A percentile compares a stretch with the other conserved stretches of the same genome.
These are phyloP conservation scores for Cubamyces sp. DNA, from an alignment of 768 basidiomycete species.

Conservation along the genomic window DNA sequence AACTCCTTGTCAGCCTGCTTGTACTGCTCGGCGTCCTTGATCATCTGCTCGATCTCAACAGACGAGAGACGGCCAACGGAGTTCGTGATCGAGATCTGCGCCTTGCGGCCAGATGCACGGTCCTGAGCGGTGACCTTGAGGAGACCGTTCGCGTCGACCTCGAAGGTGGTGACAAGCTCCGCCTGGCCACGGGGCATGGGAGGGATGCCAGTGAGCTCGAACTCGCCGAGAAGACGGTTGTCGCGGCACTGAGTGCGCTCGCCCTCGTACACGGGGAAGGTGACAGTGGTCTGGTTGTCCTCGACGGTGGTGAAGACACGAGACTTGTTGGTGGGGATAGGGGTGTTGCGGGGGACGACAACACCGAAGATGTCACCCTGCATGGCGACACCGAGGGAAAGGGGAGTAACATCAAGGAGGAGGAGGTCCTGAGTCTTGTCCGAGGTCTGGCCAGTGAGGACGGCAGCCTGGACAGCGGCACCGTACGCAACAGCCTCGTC, in stretches of 20 bases:
- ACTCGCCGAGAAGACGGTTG: constrained; percentile 98
- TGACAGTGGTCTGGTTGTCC: constrained; percentile 99
- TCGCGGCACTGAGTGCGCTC: constrained; percentile 99
- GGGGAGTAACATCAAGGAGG: constrained; percentile 96
- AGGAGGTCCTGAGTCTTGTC: constrained; percentile 99
- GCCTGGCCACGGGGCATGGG: constrained; percentile 99
- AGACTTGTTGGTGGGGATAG: constrained; percentile 99
- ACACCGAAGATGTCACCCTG: constrained; percentile 99
- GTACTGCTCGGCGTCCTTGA: constrained; percentile 98
- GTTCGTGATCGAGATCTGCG: constrained; percentile 79
- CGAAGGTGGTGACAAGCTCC: constrained; percentile 98
- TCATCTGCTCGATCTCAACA: constrained; percentile 99
- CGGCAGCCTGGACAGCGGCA: constrained; percentile 98
- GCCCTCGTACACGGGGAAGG: constrained; percentile 99
- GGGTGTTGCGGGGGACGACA: constrained; percentile 98
- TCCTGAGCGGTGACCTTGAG: constrained; percentile 98
- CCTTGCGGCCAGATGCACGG: constrained; percentile 98
- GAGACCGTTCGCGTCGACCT: constrained; percentile 99
- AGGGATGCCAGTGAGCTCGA: constrained; percentile 98
- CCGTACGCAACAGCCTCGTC: constrained; percentile 99
- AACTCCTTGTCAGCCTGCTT: constrained; percentile 98
- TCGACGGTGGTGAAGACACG: constrained; percentile 99
- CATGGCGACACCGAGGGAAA: constrained; percentile 99
- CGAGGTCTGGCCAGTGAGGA: constrained; percentile 97
- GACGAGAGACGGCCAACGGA: constrained; percentile 98